Percentiles rank a stretch among this genome's conserved stretches.
Conservation (phyloP, 257 asterid species). For the Ocimum tenuiflorum region DNA sequence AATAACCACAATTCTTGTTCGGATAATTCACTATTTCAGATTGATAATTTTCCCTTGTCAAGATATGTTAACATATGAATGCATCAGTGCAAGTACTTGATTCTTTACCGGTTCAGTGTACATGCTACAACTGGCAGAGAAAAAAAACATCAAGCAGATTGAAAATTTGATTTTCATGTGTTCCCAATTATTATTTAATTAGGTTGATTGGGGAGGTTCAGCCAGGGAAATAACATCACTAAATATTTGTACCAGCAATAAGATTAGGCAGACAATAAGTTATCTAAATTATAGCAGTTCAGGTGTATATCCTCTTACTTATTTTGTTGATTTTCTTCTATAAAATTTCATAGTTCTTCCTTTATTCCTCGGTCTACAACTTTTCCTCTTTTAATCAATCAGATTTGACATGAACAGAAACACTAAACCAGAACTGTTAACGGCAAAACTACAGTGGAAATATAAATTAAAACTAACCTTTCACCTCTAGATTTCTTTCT, state of each 20-base stretch:
- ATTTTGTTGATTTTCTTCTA: not conserved
- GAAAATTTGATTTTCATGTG: not conserved
- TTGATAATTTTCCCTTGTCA: not conserved
- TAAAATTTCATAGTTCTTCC: not conserved
- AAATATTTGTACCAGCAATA: not conserved
- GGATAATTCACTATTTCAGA: not conserved
- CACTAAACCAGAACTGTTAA: not conserved
- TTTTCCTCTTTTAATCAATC: not conserved
- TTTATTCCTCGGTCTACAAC: not conserved
- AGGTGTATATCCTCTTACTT: not conserved
- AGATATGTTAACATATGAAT: not conserved
- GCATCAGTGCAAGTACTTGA: no score
- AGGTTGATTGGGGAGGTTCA: not conserved
- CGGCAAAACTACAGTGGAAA: not conserved
- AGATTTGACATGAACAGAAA: not conserved
- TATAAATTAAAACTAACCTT: conserved; percentile 38
- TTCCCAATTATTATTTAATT: not conserved
- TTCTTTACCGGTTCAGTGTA: no score
- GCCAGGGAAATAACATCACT: not conserved
- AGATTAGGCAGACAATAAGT: not conserved
- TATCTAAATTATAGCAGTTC: not conserved
- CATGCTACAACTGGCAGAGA: no score
- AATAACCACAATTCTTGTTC: not conserved
- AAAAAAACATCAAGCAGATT: not conserved
- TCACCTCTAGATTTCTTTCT: conserved; percentile 59